Evolutionary conservation across 495 filamentous ascomycete species (phyloP).

Genomic region (Penicillium robsamsonii): DNA sequence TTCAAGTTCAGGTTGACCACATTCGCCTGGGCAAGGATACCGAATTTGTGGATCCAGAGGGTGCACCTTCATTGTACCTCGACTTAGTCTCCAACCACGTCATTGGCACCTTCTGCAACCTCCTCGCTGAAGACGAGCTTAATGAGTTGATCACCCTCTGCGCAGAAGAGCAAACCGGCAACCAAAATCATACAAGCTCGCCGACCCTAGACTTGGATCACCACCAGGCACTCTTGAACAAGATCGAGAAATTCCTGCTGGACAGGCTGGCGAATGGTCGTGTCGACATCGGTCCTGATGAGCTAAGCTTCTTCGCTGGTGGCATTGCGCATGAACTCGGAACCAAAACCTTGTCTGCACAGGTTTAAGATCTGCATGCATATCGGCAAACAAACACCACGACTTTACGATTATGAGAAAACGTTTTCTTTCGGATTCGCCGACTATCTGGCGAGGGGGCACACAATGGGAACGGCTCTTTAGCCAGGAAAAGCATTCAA

Average conservation of each 20-base stretch:
- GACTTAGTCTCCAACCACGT: conserved; percentile 42
- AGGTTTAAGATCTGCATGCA: conserved; percentile 1
- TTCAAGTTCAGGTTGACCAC: conserved; percentile 38
- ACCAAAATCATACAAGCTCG: neutral
- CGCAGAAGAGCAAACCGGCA: conserved; percentile 20
- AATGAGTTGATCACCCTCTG: conserved; percentile 33
- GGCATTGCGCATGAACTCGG: conserved; percentile 41
- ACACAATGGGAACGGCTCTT: conserved; percentile 14
- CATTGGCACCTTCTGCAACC: conserved; percentile 42
- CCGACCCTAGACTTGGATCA: neutral
- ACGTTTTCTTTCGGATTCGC: conserved; percentile 13
- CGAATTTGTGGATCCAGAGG: conserved; percentile 39
- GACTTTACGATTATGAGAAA: conserved; percentile 25
- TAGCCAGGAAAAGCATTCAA: conserved; percentile 22
- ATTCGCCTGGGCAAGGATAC: conserved; percentile 36
- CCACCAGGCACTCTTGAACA: conserved; percentile 27
- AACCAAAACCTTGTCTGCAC: conserved; percentile 26
- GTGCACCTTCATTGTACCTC: conserved; percentile 35
- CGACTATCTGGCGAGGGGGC: conserved; percentile 10
- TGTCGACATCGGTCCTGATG: conserved; percentile 37
- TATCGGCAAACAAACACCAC: conserved; percentile 5
- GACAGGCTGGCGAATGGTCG: conserved; percentile 35
- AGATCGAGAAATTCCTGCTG: conserved; percentile 38
- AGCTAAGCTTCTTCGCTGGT: conserved; percentile 46
- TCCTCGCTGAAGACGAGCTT: conserved; percentile 40